Base-by-base conservation (phyloP, 768 basidiomycete species). In the Tulasnella sp. region DNA sequence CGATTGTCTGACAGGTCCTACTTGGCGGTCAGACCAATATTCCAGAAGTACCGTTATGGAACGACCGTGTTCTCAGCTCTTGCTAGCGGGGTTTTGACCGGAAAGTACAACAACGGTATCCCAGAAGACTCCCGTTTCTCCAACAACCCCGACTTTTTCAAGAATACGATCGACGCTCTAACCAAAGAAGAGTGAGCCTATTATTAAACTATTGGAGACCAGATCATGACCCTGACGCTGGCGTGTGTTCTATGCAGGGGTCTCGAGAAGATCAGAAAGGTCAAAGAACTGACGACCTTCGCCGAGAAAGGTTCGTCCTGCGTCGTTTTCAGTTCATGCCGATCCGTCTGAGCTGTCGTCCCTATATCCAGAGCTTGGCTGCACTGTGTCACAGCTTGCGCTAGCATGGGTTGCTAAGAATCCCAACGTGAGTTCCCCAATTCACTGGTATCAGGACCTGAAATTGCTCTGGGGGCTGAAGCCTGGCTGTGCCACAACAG, bases 51-150 rank as follows among this genome's bases (percentile, higher is more conserved):
- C 82, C 86, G 86, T 10, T 84, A 89, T 70, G 90, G 91, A 39
- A 91, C 90, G 0, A 94, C 91, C 18, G 90, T 91, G 20, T 96
- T 88, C 85, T 92, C 91, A 2, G 88, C 91, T 15, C 90, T 95
- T 44, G 89, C 89, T n/a, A 85, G 87, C 26, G 94, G 93, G 73
- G 80, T 94, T 70, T 87, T 94, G 32, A 94, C 93, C 15, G 93
- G 93, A 74, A 93, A 94, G 79, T 86, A 82, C 82, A 81, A 81
- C 77, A 77, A 81, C 48, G 86, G 92, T 32, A 87, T 95, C 81
- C 94, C 94, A 0, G 83, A 88, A 10, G 91, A 88, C 74, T 93
- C 92, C 0, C 90, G 94, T 39, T 91, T 90, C 83, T 89, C 88
- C 39, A 89, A 85, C 78, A 89, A 91, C 81, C 81, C 83, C 35